Evolutionary conservation across 352 stramenopile species (phyloP).

Genomic region (Thalassiosira exigua): DNA sequence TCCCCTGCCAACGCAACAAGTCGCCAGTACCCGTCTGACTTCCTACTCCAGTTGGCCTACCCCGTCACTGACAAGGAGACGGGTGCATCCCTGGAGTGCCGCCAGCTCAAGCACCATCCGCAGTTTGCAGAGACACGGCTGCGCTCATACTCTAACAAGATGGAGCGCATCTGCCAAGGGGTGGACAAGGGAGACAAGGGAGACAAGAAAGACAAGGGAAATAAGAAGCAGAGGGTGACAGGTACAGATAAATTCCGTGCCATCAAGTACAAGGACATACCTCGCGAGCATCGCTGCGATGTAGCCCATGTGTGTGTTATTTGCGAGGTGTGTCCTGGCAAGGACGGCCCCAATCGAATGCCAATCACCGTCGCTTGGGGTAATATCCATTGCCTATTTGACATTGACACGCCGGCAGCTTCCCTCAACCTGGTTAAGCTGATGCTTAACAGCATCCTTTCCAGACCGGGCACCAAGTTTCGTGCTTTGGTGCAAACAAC

Average conservation of each 20-base stretch:
- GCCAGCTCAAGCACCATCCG: too few relatives aligned
- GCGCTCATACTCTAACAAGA: slow-evolving; percentile 19
- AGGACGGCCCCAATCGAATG: slow-evolving; percentile 28
- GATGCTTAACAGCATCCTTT: slow-evolving; percentile 12
- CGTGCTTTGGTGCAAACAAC: too few relatives aligned
- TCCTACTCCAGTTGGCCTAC: too few relatives aligned
- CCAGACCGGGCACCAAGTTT: slow-evolving; percentile 2
- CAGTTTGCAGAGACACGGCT: slow-evolving; percentile 13
- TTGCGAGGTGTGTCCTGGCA: slow-evolving; percentile 19
- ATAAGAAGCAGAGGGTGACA: too few relatives aligned
- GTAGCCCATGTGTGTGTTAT: slow-evolving; percentile 39
- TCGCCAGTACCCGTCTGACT: too few relatives aligned
- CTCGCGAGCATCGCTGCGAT: neutral
- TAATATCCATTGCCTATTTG: slow-evolving; percentile 15
- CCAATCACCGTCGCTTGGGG: slow-evolving; percentile 14
- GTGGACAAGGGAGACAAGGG: slow-evolving; percentile 11
- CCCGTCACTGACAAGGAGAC: too few relatives aligned
- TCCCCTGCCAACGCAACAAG: too few relatives aligned
- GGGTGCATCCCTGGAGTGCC: too few relatives aligned
- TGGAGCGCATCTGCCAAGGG: slow-evolving; percentile 27
- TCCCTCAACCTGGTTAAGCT: slow-evolving; percentile 5
- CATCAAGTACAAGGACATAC: slow-evolving; percentile 23
- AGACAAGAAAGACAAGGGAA: too few relatives aligned
- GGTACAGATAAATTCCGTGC: slow-evolving; percentile 28
- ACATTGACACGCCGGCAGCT: slow-evolving; percentile 16